Percentiles rank a stretch among this genome's conserved stretches.
These are phyloP conservation scores for Trichomonas vaginalis DNA, from an alignment of 208 protist genomes.

Conservation along the genomic window DNA sequence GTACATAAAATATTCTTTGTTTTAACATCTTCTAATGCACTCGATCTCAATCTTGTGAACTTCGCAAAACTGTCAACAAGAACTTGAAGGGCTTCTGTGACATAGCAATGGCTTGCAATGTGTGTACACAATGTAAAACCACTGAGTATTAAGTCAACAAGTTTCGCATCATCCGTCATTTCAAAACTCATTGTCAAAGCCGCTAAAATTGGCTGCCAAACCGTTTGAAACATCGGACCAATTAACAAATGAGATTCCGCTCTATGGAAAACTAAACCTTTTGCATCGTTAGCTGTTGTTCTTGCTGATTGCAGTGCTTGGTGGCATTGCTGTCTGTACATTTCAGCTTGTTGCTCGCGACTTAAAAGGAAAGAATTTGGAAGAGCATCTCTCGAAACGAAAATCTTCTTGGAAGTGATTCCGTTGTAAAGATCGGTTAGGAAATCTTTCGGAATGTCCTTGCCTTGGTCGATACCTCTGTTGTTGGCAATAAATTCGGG, in stretches of 20 bases:
- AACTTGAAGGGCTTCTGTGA: not conserved
- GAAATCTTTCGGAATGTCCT: conserved; percentile 20
- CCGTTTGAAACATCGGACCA: not conserved
- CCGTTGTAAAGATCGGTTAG: not conserved
- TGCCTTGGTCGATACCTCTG: conserved; percentile 30
- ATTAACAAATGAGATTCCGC: not conserved
- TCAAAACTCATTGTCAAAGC: not conserved
- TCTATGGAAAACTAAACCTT: not conserved
- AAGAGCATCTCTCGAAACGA: not conserved
- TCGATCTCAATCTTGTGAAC: not conserved
- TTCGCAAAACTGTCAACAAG: conserved; percentile 11
- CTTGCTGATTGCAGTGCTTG: not conserved
- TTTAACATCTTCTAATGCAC: not conserved
- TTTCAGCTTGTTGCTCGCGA: not conserved
- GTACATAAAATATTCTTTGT: not conserved
- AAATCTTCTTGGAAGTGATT: not conserved
- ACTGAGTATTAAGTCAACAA: not conserved
- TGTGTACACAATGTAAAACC: not conserved
- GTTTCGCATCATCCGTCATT: not conserved
- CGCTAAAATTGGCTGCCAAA: not conserved
- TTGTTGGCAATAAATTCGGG: conserved; percentile 35
- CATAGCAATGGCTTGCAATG: conserved; percentile 3
- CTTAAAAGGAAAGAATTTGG: not conserved
- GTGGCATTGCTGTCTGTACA: not conserved
- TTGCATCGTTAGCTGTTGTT: not conserved